Base-by-base conservation (phyloP, 2,329 filamentous ascomycete genomes). In the Ustilaginoidea virens region DNA sequence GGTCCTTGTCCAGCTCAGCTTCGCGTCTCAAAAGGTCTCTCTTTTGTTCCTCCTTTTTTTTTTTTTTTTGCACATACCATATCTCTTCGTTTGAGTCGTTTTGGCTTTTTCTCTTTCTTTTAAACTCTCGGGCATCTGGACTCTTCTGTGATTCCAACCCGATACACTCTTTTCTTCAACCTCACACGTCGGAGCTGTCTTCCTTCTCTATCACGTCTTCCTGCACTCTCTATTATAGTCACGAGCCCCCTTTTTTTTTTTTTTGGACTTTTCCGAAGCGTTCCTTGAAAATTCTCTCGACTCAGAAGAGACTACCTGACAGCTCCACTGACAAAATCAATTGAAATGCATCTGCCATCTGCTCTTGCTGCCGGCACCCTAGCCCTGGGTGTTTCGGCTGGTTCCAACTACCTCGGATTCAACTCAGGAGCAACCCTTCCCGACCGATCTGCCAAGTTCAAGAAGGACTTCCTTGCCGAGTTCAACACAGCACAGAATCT, bases 371-470 rank as follows among this genome's bases (percentile, higher is more conserved):
- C 55, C 36, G 43, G 49, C 43, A 48, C 48, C 29, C 48, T 63
- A 39, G 56, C 53, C 33, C 36, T 53, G 17, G 49, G 53, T 35
- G 53, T 43, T 28, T 52, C 57, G 25, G 52, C 51, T 21, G 46
- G 44, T 35, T 43, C 55, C 40, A 64, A 62, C 57, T 65, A 62
- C 45, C 56, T 66, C 17, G 62, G 62, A 37, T 66, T 66, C 58
- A 66, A 65, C 58, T 64, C 60, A 0, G 62, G 62, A 34, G 46
- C 57, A 28, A 63, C 56, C 22, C 44, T 55, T 27, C 46, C 54
- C 38, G 58, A 64, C 48, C 49, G 51, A 34, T 58, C 57, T 7
- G 61, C 61, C 52, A 66, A 66, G 58, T 60, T 63, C 52, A 59
- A 63, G 53, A 37, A 48, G 29, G 62, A 66, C 50, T 66, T 58